Base-by-base conservation (phyloP, 805 yeast species). In the Yarrowia keelungensis region DNA sequence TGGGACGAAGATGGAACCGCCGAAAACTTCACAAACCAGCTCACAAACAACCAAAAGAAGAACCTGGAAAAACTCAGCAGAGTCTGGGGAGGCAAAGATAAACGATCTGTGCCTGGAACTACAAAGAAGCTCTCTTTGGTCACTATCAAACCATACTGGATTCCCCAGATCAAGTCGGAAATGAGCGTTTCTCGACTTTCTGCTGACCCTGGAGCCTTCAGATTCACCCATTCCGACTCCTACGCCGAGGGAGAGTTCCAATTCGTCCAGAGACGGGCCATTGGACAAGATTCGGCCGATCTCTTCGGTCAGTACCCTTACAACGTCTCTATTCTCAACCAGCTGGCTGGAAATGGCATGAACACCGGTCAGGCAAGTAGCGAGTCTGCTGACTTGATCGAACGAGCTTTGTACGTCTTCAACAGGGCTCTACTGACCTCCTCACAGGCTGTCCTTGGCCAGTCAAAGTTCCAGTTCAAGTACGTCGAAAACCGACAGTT, bases 41-140 rank as follows among this genome's bases (percentile, higher is more conserved):
- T 59, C 19, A 45, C 65, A 9, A 43, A 59, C 35, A 42, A 32
- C 56, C 67, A 47, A 41, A 62, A 49, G 39, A 62, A 62, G 39
- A 62, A 49, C 26, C 56, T 39, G 41, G 67, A 62, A 35, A 65
- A 65, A 26, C 50, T 65, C 14, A 14, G 41, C 43, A 9, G 59
- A 9, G 61, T 65, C n/a, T 91, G 97, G 97, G 89, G 92, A 54
- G 97, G 97, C 0, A 84, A 85, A 71, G 96, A 91, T 74, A 85
- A 88, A 71, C 78, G 89, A 59, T 79, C 86, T 7, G 85, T 90
- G 2, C 97, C 97, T 0, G 94, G 94, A 36, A 85, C 91, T 0
- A 78, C 86, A 0, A 82, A 92, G 71, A 89, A 89, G 72, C 78
- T 91, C 59, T 80, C 84, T 12, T 79, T 92, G 70, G 87, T 96